Conservation (phyloP, 495 filamentous ascomycete species). For the Lophiotrema nucula region DNA sequence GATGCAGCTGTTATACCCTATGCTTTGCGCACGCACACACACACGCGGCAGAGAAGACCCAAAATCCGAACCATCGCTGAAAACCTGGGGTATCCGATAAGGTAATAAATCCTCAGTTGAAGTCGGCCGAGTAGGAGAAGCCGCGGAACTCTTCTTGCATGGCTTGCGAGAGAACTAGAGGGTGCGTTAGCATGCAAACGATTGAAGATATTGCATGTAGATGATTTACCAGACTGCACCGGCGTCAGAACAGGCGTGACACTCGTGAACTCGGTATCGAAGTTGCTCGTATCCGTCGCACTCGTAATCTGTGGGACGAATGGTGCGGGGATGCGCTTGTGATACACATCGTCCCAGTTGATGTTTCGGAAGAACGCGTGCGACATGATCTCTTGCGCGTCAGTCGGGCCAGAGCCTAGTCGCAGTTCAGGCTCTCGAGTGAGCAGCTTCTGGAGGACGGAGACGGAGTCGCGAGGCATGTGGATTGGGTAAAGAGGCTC, state of each 20-base stretch:
- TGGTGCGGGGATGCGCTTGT: constrained; percentile 85
- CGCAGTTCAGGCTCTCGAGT: constrained; percentile 92
- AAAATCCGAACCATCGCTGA: too few relatives aligned
- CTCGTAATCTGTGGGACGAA: constrained; percentile 86
- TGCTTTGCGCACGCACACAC: too few relatives aligned
- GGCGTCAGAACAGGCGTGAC: constrained; percentile 96
- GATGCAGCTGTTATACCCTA: too few relatives aligned
- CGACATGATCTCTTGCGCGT: constrained; percentile 98
- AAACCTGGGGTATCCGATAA: too few relatives aligned
- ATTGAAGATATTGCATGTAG: neutral
- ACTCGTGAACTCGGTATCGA: constrained; percentile 97
- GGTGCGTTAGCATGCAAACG: constrained; percentile 23
- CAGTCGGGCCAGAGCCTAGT: constrained; percentile 89
- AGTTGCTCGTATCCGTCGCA: constrained; percentile 97
- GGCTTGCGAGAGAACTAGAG: constrained; percentile 84
- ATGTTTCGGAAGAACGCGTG: constrained; percentile 97
- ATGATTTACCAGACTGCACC: constrained; percentile 85
- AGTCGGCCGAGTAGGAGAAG: constrained; percentile 91
- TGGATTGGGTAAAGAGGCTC: constrained; percentile 98
- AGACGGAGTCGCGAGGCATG: constrained; percentile 97
- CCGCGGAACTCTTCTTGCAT: constrained; percentile 99
- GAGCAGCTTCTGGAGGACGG: constrained; percentile 95
- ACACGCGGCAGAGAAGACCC: too few relatives aligned
- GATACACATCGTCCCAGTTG: constrained; percentile 97
- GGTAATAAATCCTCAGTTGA: constrained; percentile 42